Conservation (phyloP, 768 basidiomycete species). For the Leucocoprinus leucothites region DNA sequence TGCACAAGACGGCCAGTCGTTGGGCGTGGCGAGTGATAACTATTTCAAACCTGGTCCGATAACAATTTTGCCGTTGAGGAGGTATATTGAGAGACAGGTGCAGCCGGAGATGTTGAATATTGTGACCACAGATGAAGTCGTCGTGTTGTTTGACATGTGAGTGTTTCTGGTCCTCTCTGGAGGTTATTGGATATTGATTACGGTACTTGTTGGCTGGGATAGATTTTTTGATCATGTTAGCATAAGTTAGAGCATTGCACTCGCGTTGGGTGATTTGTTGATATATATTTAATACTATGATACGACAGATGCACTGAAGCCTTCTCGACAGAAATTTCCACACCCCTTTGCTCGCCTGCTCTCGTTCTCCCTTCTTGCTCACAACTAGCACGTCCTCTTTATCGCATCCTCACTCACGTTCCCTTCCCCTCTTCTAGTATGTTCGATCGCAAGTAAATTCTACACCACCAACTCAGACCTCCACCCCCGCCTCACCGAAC, state of each 20-base stretch:
- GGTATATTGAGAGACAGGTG: constrained; percentile 84
- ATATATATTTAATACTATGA: no score
- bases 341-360: constrained; percentile 91
- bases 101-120: constrained; percentile 95
- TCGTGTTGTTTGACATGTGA: constrained; percentile 87
- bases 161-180: constrained; percentile 26
- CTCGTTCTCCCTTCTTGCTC: constrained; percentile 90
- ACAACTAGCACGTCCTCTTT: constrained; percentile 72
- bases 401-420: constrained; percentile 5
- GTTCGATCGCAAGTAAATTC: constrained; percentile 92
- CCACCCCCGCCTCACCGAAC: constrained; percentile 72
- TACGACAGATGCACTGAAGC: constrained; percentile 66
- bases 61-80: constrained; percentile 79
- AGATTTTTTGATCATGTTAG: constrained; percentile 79
- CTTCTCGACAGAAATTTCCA: constrained; percentile 87
- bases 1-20: constrained; percentile 36
- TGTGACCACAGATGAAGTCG: constrained; percentile 84
- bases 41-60: constrained; percentile 95
- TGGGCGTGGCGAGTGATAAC: constrained; percentile 81
- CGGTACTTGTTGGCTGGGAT: constrained; percentile 2
- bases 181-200: neutral
- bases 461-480: constrained; percentile 81
- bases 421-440: constrained; percentile 60
- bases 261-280: neutral
- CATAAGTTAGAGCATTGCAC: constrained; percentile 37